These are phyloP conservation scores for Metschnikowia bowlesiae DNA, from an alignment of 805 yeast genomes.

Conservation along the genomic window DNA sequence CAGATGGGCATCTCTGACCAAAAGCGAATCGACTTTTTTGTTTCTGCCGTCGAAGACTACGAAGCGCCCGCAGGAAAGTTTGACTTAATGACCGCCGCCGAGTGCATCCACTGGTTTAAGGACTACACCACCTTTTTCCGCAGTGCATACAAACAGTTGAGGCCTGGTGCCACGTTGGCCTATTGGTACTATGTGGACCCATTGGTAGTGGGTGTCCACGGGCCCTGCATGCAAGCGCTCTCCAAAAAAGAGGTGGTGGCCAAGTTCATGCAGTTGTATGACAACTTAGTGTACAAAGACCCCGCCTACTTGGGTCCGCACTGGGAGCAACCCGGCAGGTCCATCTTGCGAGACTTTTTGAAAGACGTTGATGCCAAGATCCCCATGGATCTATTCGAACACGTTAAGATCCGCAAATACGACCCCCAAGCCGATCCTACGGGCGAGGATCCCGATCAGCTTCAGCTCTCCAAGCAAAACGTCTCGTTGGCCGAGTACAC, in stretches of 20 bases:
- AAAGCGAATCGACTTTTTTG: slow-evolving; percentile 26
- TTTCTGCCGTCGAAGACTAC: slow-evolving; percentile 33
- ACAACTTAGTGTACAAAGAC: slow-evolving; percentile 39
- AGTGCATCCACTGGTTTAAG: slow-evolving; percentile 21
- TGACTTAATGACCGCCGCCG: slow-evolving; percentile 18
- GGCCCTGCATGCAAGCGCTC: slow-evolving; percentile 14
- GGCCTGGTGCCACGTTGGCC: slow-evolving; percentile 18
- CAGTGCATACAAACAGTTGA: slow-evolving; percentile 10
- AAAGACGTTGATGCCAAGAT: slow-evolving; percentile 38
- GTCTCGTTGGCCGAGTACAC: slow-evolving; percentile 44
- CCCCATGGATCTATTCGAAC: slow-evolving; percentile 40
- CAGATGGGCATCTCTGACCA: slow-evolving; percentile 24
- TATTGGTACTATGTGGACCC: slow-evolving; percentile 27
- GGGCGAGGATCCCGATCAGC: slow-evolving; percentile 13
- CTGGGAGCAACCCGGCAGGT: slow-evolving; percentile 87
- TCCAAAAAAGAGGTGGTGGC: slow-evolving; percentile 14
- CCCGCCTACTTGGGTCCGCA: slow-evolving; percentile 53
- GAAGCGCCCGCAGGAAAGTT: slow-evolving; percentile 15
- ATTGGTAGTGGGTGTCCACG: slow-evolving; percentile 25
- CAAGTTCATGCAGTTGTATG: slow-evolving; percentile 27
- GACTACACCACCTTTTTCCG: slow-evolving; percentile 14
- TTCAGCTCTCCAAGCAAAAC: slow-evolving; percentile 26
- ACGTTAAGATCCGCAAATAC: slow-evolving; percentile 29
- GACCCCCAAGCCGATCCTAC: slow-evolving; percentile 10
- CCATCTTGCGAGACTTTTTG: slow-evolving; percentile 43